These are phyloP conservation scores for Fraxinus ornus DNA, from an alignment of 305 asterid species.

Conservation along the genomic window DNA sequence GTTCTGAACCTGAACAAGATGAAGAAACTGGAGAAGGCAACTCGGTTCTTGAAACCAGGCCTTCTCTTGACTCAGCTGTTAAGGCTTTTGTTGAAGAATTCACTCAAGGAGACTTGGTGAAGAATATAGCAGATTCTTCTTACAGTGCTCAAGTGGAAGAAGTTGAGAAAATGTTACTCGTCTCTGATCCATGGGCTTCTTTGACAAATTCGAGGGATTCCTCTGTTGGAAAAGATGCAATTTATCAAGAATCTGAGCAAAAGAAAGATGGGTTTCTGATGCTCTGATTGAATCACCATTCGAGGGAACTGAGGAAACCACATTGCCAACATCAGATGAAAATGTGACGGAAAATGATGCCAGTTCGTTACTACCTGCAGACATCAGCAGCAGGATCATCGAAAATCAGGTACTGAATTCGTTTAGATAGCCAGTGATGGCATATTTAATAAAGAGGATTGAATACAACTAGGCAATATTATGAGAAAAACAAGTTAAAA, in stretches of 20 bases:
- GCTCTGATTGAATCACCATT: background rate
- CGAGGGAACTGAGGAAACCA: background rate
- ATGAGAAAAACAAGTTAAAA: background rate
- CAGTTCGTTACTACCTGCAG: background rate
- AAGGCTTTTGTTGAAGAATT: slow-evolving; percentile 15
- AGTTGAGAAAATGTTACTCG: slow-evolving; percentile 19
- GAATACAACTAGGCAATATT: background rate
- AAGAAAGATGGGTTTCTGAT: background rate
- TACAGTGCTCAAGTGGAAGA: slow-evolving; percentile 13
- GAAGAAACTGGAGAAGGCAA: background rate
- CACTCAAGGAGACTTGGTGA: slow-evolving; percentile 8
- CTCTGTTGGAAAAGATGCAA: slow-evolving; percentile 2
- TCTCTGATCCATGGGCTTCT: slow-evolving; percentile 18
- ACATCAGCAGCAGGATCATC: background rate
- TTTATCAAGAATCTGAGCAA: background rate
- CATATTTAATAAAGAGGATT: background rate
- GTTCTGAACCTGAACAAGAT: background rate
- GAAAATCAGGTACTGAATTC: background rate
- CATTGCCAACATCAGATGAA: slow-evolving; percentile 27
- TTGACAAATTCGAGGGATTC: background rate
- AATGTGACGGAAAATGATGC: background rate
- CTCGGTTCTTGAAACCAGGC: background rate
- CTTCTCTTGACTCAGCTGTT: slow-evolving; percentile 13
- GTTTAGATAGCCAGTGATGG: background rate
- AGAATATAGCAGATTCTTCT: slow-evolving; percentile 18